Evolutionary conservation across 1,284 basidiomycete genomes (phyloP), one percentile per base, ranked within the genome.

Genomic region (Moesziomyces globuligerus): DNA sequence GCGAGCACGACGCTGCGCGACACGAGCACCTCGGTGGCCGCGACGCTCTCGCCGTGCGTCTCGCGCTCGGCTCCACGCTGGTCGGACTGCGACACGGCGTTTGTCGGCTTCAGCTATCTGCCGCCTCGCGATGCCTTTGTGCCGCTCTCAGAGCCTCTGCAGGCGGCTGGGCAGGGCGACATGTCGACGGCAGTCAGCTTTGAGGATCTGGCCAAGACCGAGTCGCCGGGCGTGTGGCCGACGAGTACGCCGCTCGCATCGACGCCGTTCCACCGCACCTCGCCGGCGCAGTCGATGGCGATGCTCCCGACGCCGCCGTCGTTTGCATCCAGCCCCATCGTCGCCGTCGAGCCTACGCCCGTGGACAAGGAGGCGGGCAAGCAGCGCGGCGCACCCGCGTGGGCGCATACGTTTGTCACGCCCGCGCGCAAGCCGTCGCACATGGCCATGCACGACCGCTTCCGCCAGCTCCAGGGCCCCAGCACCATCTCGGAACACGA

Each of bases 41-140:
- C 20, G 10, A 34, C 40, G 15, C 38, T 25, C 21, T 67, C 73
- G 25, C 62, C 65, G 0, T 23, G 34, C 36, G 36, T 56, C 18
- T 40, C 45, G 18, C 57, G 55, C 24, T 49, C 49, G 8, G 55
- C 56, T 11, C 59, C 59, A 23, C 48, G 65, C 11, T 79, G 75
- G 70, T 71, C 69, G 7, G 75, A 79, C 24, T 58, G 76, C 48
- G 74, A 77, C 42, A 45, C 55, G 10, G 58, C 73, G 15, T 76
- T 77, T 39, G 49, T 68, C 28, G 78, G 75, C 1, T 79, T 79
- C 50, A 75, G 75, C 54, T 69, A 67, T 41, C 53, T 78, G n/a
- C 78, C 78, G 3, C 47, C 48, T 1, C 42, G 69, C 4, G 48
- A 51, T 24, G 69, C 74, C 6, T 76, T 79, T 26, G 10, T 36